Base-by-base conservation (phyloP, 2,329 filamentous ascomycete genomes). In the Fusarium sp. region DNA sequence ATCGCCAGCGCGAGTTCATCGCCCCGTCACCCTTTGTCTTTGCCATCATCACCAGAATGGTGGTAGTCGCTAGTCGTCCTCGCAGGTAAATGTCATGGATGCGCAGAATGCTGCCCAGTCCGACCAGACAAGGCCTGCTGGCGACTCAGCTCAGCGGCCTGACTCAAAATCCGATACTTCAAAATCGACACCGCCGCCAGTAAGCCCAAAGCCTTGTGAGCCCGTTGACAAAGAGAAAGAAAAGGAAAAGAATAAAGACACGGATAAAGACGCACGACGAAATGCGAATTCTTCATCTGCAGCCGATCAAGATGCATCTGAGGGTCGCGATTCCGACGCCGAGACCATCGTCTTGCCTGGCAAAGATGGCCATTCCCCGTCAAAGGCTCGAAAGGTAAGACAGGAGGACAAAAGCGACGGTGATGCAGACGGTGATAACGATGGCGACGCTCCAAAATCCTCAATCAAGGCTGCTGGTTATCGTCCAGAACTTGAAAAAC, bases 341-440 rank as follows among this genome's bases (percentile, higher is more conserved):
- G 91, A 93, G 81, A 93, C 91, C 17, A 91, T 92, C 68, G 90
- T 93, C 38, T 80, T 92, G 37, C 86, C 89, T 14, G 89, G 88
- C 32, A 91, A 91, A 76, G 87, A 91, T 77, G 88, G 88, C 41
- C 83, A 89, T 75, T 91, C 89, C 27, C 89, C 89, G 1, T 88
- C 88, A 64, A 91, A 91, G 79, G 83, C 84, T 64, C 86, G 88
- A 64, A 91, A 91, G 80, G 83, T 88, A 49, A 91, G 90, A 78
- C 88, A 91, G 71, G 90, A 91, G 77, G 88, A 90, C 76, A 87
- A 84, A 75, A 88, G 86, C 73, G 89, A 90, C 62, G 84, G 85
- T 60, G 88, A 89, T 67, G 83, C 81, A 27, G 60, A 65, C 35
- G 55, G 40, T 17, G 60, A 64, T 30, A 32, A 45, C 20, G 59